Evolutionary conservation across 2,329 filamentous ascomycete species (phyloP), one percentile per base, ranked within the genome.

Genomic region (Colletotrichum orbiculare): DNA sequence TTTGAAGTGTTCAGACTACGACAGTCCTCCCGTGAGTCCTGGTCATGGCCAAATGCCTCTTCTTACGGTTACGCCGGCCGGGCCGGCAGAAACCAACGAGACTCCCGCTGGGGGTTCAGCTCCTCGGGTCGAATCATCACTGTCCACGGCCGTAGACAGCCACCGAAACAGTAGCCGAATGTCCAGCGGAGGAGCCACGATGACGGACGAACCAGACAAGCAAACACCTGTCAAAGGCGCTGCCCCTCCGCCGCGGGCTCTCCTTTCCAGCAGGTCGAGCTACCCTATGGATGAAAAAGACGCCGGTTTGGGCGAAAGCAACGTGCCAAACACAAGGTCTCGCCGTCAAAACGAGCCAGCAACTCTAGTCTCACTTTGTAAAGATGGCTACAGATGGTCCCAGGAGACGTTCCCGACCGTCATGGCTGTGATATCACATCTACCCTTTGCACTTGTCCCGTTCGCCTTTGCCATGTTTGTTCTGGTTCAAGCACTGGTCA

Each of bases 401-500:
- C 87, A 89, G 66, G 88, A 90, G 71, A 92, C 89, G 0, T 93
- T 93, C 52, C 91, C 91, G 0, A 92, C 90, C 0, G 85, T 86
- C 2, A 86, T 87, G 17, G 86, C 87, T 0, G 90, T 93, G 0
- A 73, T 90, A 6, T 77, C 84, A 0, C 89, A 91, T 72, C 79
- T 93, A 2, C 91, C 91, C 0, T 86, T 90, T 57, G 83, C 88
- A 0, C 82, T 93, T 0, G 81, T 93, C 0, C 90, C 91, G 0
- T 93, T 93, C 70, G 87, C 90, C 0, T 88, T 93, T 60, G 82
- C 85, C 66, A 93, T 93, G 90, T 93, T 93, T 67, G 83, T 93
- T 9, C 83, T 93, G 0, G 90, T 93, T 0, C 90, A 93, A 71
- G 89, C 85, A 0, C 76, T 93, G 1, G 90, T 91, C 0, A 91